These are phyloP conservation scores for Moesziomyces sp. DNA, from an alignment of 1,284 basidiomycete genomes.

Conservation along the genomic window DNA sequence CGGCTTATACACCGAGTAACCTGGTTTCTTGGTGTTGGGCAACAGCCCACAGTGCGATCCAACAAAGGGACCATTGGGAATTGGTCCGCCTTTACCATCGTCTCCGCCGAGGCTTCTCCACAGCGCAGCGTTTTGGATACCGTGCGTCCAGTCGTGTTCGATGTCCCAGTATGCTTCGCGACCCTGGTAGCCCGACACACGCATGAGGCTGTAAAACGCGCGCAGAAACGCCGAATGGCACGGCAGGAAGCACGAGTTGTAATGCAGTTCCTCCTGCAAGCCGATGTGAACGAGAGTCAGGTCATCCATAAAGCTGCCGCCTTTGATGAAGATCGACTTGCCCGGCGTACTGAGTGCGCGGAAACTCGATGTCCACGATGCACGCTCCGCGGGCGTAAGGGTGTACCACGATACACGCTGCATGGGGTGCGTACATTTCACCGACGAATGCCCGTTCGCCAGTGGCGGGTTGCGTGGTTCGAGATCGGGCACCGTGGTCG, in stretches of 20 bases:
- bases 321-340: slow-evolving; percentile 31
- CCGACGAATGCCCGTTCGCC: not conserved
- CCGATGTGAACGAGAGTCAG: slow-evolving; percentile 31
- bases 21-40: slow-evolving; percentile 23
- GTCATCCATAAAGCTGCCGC: slow-evolving; percentile 36
- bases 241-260: slow-evolving; percentile 33
- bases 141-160: slow-evolving; percentile 11
- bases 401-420: slow-evolving; percentile 33
- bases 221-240: slow-evolving; percentile 37
- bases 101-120: slow-evolving; percentile 14
- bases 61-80: slow-evolving; percentile 25
- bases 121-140: slow-evolving; percentile 10
- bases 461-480: not conserved
- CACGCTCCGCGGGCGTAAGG: slow-evolving; percentile 7
- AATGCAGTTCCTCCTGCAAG: slow-evolving; percentile 41
- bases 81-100: slow-evolving; percentile 20
- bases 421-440: slow-evolving; percentile 29
- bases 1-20: slow-evolving; percentile 23
- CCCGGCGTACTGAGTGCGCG: not conserved
- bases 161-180: slow-evolving; percentile 38
- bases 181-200: slow-evolving; percentile 23
- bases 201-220: slow-evolving; percentile 33
- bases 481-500: not conserved
- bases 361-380: slow-evolving; percentile 21
- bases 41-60: slow-evolving; percentile 14